Base-by-base conservation (phyloP, 768 basidiomycete genomes). In the Calocybe indica region DNA sequence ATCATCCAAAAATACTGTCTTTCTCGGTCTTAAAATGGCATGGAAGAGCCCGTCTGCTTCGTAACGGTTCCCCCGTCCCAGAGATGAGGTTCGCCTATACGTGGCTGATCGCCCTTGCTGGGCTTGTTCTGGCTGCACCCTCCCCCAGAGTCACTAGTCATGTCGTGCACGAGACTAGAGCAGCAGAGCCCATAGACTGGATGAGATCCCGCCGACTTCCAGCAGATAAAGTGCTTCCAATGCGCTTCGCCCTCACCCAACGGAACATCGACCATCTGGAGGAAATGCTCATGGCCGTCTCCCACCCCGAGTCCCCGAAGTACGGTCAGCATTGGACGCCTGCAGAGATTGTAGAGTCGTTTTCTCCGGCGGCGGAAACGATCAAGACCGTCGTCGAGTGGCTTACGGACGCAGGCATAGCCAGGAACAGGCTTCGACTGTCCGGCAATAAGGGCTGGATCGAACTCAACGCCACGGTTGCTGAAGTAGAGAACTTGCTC, bases 271-370 rank as follows among this genome's bases (percentile, higher is more conserved):
- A 74, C 36, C 64, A 61, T 5, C 57, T 80, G 41, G 75, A 76
- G 52, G 67, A 67, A 6, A 62, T 71, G 40, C 68, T 81, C 12
- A 58, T 69, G 53, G 69, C 69, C 32, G 71, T 80, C 13, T 72
- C 78, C 2, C 70, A 79, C 47, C 77, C 78, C 3, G 69, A 72
- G 15, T 79, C 78, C 1, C 65, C 65, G 5, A 64, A 63, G 52
- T 80, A 78, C 52, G 76, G 77, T 10, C 61, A 72, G 47, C 78
- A 80, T 54, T 77, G 73, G 68, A 59, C 67, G 5, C 58, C 77
- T 4, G 64, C 62, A 1, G 55, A 74, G 44, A 66, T 79, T 28
- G 66, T 71, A 5, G 61, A 68, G 12, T 64, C 67, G 7, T 81
- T 81, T 60, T 61, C 73, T 1, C 75, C 78, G 12, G 66, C 63